Evolutionary conservation across 805 yeast species (phyloP).

Genomic region (Barnettozyma wickerhamii): DNA sequence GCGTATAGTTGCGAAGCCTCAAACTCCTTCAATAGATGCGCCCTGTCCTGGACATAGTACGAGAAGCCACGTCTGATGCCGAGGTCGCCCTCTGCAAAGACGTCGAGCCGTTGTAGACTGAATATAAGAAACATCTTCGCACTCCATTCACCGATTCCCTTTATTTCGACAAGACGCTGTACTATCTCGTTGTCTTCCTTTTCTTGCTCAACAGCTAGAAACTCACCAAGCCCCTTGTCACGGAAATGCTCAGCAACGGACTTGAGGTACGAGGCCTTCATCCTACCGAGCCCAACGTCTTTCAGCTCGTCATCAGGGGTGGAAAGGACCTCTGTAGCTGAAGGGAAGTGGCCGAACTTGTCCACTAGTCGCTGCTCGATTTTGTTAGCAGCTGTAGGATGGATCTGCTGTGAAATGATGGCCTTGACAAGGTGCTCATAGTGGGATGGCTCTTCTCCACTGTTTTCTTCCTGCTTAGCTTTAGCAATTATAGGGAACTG

Average conservation of each 20-base stretch:
- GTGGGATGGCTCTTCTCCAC: slow-evolving; percentile 17
- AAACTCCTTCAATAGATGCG: slow-evolving; percentile 41
- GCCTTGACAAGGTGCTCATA: slow-evolving; percentile 41
- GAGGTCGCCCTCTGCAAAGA: slow-evolving; percentile 74
- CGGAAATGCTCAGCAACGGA: slow-evolving; percentile 49
- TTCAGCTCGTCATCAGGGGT: slow-evolving; percentile 46
- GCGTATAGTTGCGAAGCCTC: slow-evolving; percentile 34
- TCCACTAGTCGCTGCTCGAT: slow-evolving; percentile 46
- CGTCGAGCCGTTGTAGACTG: slow-evolving; percentile 59
- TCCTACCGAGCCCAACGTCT: slow-evolving; percentile 60
- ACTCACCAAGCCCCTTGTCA: slow-evolving; percentile 29
- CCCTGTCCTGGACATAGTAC: slow-evolving; percentile 52
- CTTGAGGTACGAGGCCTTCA: slow-evolving; percentile 61
- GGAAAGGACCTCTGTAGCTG: slow-evolving; percentile 43
- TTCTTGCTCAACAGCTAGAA: not conserved
- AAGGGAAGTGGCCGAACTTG: slow-evolving; percentile 29
- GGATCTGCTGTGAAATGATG: slow-evolving; percentile 68
- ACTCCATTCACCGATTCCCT: slow-evolving; percentile 83
- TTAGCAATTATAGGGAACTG: slow-evolving; percentile 21
- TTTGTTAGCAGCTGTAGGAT: slow-evolving; percentile 75
- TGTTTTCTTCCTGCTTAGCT: slow-evolving; percentile 16
- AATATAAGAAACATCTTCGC: slow-evolving; percentile 83
- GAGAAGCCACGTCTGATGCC: slow-evolving; percentile 84
- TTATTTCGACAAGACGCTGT: slow-evolving; percentile 46
- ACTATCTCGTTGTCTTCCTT: slow-evolving; percentile 41